These are phyloP conservation scores for Cicer chorassanicum DNA, from an alignment of 306 rosid genomes.

Conservation along the genomic window DNA sequence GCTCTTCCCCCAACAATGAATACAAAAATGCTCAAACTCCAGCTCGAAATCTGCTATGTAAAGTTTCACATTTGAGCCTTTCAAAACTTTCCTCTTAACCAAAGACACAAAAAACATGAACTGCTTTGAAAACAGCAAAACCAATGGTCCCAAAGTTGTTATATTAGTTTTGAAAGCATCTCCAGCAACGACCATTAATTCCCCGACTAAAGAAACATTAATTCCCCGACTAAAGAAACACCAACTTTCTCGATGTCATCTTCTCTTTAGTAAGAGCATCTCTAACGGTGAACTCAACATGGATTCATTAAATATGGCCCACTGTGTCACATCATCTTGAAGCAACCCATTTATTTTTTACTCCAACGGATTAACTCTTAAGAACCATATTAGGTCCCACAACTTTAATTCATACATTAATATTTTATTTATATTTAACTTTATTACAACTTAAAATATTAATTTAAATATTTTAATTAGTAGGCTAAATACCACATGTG, in stretches of 20 bases:
- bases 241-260: constrained; percentile 70
- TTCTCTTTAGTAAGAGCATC: constrained; percentile 57
- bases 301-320: too few relatives aligned
- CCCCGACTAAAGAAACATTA: constrained; percentile 73
- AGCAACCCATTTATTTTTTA: too few relatives aligned
- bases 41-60: constrained; percentile 83
- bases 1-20: constrained; percentile 92
- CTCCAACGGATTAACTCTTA: too few relatives aligned
- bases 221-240: constrained; percentile 72
- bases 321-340: too few relatives aligned
- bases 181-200: constrained; percentile 87
- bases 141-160: constrained; percentile 83
- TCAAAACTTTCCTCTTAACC: constrained; percentile 59
- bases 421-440: too few relatives aligned
- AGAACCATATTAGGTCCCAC: too few relatives aligned
- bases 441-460: too few relatives aligned
- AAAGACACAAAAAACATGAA: constrained; percentile 63
- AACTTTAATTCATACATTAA: too few relatives aligned
- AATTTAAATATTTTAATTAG: too few relatives aligned
- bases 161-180: constrained; percentile 83
- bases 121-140: constrained; percentile 77
- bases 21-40: constrained; percentile 91
- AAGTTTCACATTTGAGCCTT: constrained; percentile 59
- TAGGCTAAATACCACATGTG: too few relatives aligned
- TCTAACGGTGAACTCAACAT: too few relatives aligned